Percentiles rank a stretch among this genome's conserved stretches.
Evolutionary conservation across 306 rosid genomes (phyloP).

Genomic region (Betula pendula): DNA sequence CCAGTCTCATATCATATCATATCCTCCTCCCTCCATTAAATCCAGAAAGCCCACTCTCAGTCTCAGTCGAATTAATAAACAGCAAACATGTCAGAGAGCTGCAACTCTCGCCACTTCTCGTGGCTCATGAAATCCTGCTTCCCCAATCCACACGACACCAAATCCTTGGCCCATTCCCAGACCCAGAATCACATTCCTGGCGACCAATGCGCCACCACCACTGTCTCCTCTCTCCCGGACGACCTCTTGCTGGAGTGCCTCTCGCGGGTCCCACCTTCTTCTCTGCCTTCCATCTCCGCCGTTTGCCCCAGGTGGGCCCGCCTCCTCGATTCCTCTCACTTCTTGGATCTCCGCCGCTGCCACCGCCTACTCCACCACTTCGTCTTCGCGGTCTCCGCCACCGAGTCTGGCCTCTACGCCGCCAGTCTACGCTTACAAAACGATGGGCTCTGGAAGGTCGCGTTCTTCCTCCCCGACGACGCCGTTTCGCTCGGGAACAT

Average conservation of each 20-base stretch:
- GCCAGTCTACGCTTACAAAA: constrained; percentile 35
- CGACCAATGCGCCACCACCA: constrained; percentile 22
- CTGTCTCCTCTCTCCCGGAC: constrained; percentile 63
- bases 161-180: not conserved
- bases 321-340: constrained; percentile 51
- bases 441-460: constrained; percentile 40
- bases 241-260: constrained; percentile 66
- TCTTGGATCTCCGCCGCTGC: constrained; percentile 57
- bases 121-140: constrained; percentile 76
- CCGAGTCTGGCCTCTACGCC: constrained; percentile 43
- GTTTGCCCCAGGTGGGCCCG: constrained; percentile 65
- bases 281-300: constrained; percentile 49
- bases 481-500: constrained; percentile 25
- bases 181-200: not conserved
- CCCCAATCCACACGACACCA: constrained; percentile 47
- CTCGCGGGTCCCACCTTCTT: constrained; percentile 45
- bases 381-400: constrained; percentile 47
- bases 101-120: constrained; percentile 75
- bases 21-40: not conserved
- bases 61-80: constrained; percentile 25
- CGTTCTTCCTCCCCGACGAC: constrained; percentile 42
- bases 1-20: too few relatives aligned
- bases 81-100: constrained; percentile 40
- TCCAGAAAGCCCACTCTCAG: not conserved
- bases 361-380: constrained; percentile 44